Evolutionary conservation across 495 filamentous ascomycete genomes (phyloP), one percentile per base, ranked within the genome.

Genomic region (Neurospora tetraspora): DNA sequence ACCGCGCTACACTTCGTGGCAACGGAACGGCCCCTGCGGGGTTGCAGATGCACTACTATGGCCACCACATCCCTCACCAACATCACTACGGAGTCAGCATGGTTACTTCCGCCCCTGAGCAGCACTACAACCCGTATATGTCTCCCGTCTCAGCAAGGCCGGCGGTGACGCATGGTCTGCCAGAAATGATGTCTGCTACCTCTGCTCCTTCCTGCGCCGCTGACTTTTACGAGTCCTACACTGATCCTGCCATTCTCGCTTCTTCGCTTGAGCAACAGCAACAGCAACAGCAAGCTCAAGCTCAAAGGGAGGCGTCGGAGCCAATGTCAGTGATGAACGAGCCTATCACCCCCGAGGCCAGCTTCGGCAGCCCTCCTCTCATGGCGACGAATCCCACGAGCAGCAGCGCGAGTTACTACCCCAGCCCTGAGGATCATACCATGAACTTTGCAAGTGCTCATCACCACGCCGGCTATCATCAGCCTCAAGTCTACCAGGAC

Each of bases 341-440:
- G 69, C 75, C 75, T 18, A 39, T 76, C 39, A 76, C 75, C 20
- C 75, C 73, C 10, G 73, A 73, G 27, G 65, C 73, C 31, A 40
- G 34, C 34, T 74, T 53, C 68, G 53, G 69, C 39, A 38, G 59
- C 36, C 40, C 73, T 42, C 42, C 69, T 0, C 69, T 75, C 40
- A 73, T 70, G 27, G 43, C 61, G 69, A 34, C 37, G 39, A 37
- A 36, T 37, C 18, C 34, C 73, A 68, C 12, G 34, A 68, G 40
- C 39, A 47, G 27, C 27, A 69, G 27, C 65, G 38, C 61, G 27
- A n/a, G 68, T 39, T 40, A 73, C 31, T 42, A 71, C 3, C 14
- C 70, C 3, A 47, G 40, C 39, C 31, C 47, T 1, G 70, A 34
- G 14, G 39, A 59, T 27, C 39, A 36, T 16, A 34, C 53, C 23